A percentile compares a stretch with the other conserved stretches of the same genome.
phyloP scores from a whole-genome alignment of 139 green algal species.

The Tetraselmis chui region DNA sequence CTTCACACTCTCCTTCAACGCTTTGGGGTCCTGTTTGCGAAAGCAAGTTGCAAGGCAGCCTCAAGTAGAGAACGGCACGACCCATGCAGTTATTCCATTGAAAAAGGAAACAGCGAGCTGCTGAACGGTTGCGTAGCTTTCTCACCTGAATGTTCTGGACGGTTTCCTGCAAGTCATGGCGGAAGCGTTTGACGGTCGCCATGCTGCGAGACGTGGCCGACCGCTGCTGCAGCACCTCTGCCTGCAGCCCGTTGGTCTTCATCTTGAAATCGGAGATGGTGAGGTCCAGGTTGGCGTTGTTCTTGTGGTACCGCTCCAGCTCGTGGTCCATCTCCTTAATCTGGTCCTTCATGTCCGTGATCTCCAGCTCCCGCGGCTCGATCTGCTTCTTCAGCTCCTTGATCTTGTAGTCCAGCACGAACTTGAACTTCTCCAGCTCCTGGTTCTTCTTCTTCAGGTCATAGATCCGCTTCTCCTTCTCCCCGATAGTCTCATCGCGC shows the following conservation, averaged over 20 bases:
- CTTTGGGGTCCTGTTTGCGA: slow-evolving; percentile 55
- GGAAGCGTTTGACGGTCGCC: slow-evolving; percentile 19
- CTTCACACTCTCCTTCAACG: slow-evolving; percentile 77
- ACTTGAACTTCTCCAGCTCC: slow-evolving; percentile 96
- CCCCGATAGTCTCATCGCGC: slow-evolving; percentile 81
- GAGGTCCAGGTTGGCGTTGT: slow-evolving; percentile 69
- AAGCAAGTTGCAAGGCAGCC: too few relatives aligned
- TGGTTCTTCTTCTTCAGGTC: slow-evolving; percentile 92
- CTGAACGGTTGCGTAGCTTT: too few relatives aligned
- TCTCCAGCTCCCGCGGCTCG: slow-evolving; percentile 76
- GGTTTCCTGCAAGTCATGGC: slow-evolving; percentile 48
- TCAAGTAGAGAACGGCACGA: too few relatives aligned
- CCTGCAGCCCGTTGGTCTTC: slow-evolving; percentile 54
- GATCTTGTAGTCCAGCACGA: slow-evolving; percentile 93
- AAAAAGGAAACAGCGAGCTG: too few relatives aligned
- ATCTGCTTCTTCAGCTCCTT: slow-evolving; percentile 90
- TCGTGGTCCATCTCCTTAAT: slow-evolving; percentile 81
- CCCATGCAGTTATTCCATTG: too few relatives aligned
- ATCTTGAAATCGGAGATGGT: slow-evolving; percentile 61
- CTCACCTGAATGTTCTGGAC: slow-evolving; percentile 46
- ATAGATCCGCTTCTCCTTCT: slow-evolving; percentile 90
- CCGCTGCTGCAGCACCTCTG: slow-evolving; percentile 36
- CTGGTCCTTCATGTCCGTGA: slow-evolving; percentile 72
- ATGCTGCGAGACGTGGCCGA: neutral
- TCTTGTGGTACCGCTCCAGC: slow-evolving; percentile 81